phyloP scores from a whole-genome alignment of 2,329 filamentous ascomycete species.

The Fusarium sp. region DNA sequence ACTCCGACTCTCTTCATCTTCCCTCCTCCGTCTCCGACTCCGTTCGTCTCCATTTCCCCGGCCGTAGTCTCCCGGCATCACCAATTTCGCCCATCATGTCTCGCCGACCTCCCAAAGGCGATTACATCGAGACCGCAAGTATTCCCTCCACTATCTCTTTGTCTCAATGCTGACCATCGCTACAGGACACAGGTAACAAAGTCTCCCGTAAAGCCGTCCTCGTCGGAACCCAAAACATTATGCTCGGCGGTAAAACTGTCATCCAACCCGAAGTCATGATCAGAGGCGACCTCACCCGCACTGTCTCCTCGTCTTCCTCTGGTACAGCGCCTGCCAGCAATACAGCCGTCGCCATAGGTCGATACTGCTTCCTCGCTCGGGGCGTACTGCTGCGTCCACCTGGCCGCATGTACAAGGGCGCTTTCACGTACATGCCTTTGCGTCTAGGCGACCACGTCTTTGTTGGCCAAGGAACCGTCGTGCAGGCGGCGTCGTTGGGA shows the following conservation, averaged over 20 bases:
- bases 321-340: conserved; percentile 61
- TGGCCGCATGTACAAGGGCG: conserved; percentile 82
- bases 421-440: conserved; percentile 86
- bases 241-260: conserved; percentile 94
- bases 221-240: conserved; percentile 96
- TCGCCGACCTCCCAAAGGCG: conserved; percentile 82
- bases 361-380: conserved; percentile 89
- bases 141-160: neutral
- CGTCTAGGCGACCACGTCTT: conserved; percentile 96
- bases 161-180: neutral
- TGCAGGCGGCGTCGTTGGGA: conserved; percentile 86
- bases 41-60: conserved; percentile 11
- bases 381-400: conserved; percentile 85
- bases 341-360: conserved; percentile 85
- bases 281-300: conserved; percentile 84
- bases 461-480: conserved; percentile 78
- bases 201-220: conserved; percentile 92
- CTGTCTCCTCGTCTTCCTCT: conserved; percentile 58
- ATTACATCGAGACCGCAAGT: conserved; percentile 94
- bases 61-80: conserved; percentile 22
- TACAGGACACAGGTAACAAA: conserved; percentile 96
- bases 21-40: conserved; percentile 10
- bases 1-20: conserved; percentile 30
- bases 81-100: conserved; percentile 68
- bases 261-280: conserved; percentile 96